Evolutionary conservation across 2,329 filamentous ascomycete species (phyloP), one percentile per base, ranked within the genome.

Genomic region (Diatrype stigma): DNA sequence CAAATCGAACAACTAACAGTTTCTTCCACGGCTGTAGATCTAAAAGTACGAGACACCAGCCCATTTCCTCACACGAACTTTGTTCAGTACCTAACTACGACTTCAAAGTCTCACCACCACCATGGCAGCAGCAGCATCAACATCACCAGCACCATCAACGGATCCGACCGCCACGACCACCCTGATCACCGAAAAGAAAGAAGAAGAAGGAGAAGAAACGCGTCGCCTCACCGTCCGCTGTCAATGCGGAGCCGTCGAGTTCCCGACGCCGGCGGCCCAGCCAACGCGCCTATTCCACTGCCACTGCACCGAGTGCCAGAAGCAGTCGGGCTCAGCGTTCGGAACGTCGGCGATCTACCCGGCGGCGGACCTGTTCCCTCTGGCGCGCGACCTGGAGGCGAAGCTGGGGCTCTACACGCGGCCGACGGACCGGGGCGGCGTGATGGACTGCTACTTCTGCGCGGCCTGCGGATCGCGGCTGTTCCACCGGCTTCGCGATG

Each of bases 231-330:
- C 54, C 3, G 60, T 63, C 21, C 60, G 57, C 42, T 76, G 73
- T 52, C 73, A 75, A 49, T 76, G 73, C 61, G 68, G 67, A 47
- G 49, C 59, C n/a, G 56, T 75, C 30, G 51, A 61, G 16, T 68
- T 75, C 55, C 62, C 59, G 30, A 67, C 70, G 4, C 67, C 70
- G 1, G 60, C 57, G 6, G 61, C 66, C 1, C 47, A 67, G 19
- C 71, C 72, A 5, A 49, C 69, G 22, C 63, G 61, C 6, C 58
- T 75, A 19, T 74, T 69, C 58, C 67, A 71, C 62, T 78, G 74
- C 58, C 75, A 77, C 63, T 77, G 74, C 58, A 63, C 67, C 46
- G 68, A 76, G 48, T 77, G 74, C 54, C 73, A 69, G 42, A 73
- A 65, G 48, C 73, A 77, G 53, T 71, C 73, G 0, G 64, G 65